Conservation (phyloP, 1,284 basidiomycete genomes). For the Cryptococcus hybrid region DNA sequence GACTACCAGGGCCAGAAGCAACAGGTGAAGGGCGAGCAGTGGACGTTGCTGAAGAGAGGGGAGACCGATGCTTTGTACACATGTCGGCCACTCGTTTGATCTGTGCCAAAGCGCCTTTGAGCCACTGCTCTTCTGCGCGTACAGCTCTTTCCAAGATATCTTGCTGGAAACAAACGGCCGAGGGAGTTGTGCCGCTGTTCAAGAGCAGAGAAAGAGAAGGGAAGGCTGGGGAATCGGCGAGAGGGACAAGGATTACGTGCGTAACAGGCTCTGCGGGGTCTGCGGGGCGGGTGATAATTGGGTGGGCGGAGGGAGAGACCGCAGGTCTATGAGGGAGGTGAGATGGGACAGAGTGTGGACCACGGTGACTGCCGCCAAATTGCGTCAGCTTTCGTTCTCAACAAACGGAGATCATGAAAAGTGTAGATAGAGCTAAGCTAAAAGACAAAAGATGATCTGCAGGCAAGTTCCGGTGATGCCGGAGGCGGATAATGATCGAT, state of each 20-base stretch:
- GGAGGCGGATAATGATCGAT: no score
- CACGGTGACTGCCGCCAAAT: conserved; percentile 27
- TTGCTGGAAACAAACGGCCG: conserved; percentile 50
- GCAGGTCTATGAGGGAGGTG: conserved; percentile 25
- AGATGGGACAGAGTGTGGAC: conserved; percentile 38
- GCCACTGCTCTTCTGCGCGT: conserved; percentile 45
- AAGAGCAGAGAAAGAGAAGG: conserved; percentile 45
- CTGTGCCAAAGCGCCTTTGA: conserved; percentile 35
- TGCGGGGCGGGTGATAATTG: conserved; percentile 10
- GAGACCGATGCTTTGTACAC: conserved; percentile 3
- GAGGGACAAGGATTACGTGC: conserved; percentile 44
- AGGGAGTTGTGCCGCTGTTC: conserved; percentile 44
- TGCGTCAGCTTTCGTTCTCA: neutral
- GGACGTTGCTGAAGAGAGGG: neutral
- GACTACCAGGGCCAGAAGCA: neutral
- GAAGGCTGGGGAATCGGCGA: conserved; percentile 43
- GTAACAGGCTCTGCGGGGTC: conserved; percentile 16
- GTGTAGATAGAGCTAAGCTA: neutral
- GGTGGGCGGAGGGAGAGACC: conserved; percentile 3
- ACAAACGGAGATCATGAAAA: neutral
- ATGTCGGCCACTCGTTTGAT: conserved; percentile 32
- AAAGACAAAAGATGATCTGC: no score
- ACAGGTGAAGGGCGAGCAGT: neutral
- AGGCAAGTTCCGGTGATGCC: no score
- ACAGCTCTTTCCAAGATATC: conserved; percentile 45